A percentile compares a stretch with the other conserved stretches of the same genome.
Conservation (phyloP, 2,329 filamentous ascomycete genomes). For the Pseudocercospora musae region DNA sequence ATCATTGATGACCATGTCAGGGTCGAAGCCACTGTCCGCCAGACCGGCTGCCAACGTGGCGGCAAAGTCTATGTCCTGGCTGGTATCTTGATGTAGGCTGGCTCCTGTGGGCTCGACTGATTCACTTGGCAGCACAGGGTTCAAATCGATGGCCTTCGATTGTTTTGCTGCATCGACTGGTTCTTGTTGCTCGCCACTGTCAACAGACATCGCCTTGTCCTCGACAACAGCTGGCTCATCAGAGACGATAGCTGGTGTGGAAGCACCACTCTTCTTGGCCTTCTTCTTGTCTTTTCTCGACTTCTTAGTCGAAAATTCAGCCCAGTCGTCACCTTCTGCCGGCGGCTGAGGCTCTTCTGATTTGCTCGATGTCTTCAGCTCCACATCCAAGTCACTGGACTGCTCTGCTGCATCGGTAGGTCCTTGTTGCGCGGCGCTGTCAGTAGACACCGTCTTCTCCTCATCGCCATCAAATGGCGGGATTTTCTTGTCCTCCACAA, state of each 20-base stretch:
- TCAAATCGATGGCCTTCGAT: not conserved
- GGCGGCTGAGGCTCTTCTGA: not conserved
- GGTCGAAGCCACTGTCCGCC: slow-evolving; percentile 47
- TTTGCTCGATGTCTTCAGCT: not conserved
- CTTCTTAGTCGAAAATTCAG: slow-evolving; percentile 28
- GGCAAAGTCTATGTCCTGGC: slow-evolving; percentile 46
- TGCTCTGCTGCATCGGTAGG: not conserved
- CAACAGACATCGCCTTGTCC: not conserved
- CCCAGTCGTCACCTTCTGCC: slow-evolving; percentile 21
- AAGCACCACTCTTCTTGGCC: slow-evolving; percentile 25
- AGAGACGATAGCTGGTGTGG: slow-evolving; percentile 8
- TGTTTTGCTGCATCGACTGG: not conserved
- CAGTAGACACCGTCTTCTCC: not conserved
- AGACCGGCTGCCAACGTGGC: slow-evolving; percentile 47
- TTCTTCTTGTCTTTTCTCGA: slow-evolving; percentile 47
- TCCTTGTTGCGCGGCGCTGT: not conserved
- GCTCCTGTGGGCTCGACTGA: not conserved
- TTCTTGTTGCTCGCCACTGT: not conserved
- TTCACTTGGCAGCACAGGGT: not conserved
- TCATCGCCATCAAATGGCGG: not conserved
- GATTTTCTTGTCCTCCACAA: not conserved
- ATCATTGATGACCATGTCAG: slow-evolving; percentile 45
- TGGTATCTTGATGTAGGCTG: slow-evolving; percentile 5
- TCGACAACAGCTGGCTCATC: not conserved
- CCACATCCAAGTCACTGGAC: not conserved